Base-by-base conservation (phyloP, 176 grass and related monocot genomes). In the Avena insularis region DNA sequence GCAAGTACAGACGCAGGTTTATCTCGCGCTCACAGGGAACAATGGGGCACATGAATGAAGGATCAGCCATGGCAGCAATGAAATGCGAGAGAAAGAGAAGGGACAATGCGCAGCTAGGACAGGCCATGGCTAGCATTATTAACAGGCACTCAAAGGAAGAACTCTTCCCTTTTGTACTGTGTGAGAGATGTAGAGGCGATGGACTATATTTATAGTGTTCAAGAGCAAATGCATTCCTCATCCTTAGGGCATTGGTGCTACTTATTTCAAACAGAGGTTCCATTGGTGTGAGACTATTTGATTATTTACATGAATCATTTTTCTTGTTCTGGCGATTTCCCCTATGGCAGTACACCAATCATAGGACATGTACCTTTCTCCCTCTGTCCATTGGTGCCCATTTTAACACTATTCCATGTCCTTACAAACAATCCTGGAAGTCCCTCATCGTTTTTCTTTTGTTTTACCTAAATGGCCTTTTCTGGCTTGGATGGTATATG, bases 381-480 rank as follows among this genome's bases (percentile, higher is more conserved):
- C 20, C 67, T 20, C 35, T 20, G 35, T 67, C 20, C 8, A 16
- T 70, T 40, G 66, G 31, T 38, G 14, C 29, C 65, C 3, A 16
- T 55, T 66, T 8, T 17, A 38, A 70, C 67, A 43, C 19, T 38
- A 43, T 70, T 70, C 35, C 66, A 9, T 19, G 35, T 19, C 67
- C 8, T 0, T 35, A 7, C 64, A 15, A 21, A 60, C 2, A 2
- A 43, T 6, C 19, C 9, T 21, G 19, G 19, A 72, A 72, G 69
- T 46, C 43, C 19, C 1, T 46, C 9, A 20, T 46, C 38, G 3
- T 46, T 45, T 71, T 20, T 36, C 9, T 71, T 71, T 45, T 43
- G 67, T 71, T 71, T 43, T 71, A 40, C 68, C 35, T 71, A 20
- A n/a, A 45, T 71, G 36, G 68, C 68, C 17, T 71, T 45, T 11